A percentile compares a stretch with the other conserved stretches of the same genome.
phyloP scores from a whole-genome alignment of 2,329 filamentous ascomycete genomes.

The Trichophyton equinum region DNA sequence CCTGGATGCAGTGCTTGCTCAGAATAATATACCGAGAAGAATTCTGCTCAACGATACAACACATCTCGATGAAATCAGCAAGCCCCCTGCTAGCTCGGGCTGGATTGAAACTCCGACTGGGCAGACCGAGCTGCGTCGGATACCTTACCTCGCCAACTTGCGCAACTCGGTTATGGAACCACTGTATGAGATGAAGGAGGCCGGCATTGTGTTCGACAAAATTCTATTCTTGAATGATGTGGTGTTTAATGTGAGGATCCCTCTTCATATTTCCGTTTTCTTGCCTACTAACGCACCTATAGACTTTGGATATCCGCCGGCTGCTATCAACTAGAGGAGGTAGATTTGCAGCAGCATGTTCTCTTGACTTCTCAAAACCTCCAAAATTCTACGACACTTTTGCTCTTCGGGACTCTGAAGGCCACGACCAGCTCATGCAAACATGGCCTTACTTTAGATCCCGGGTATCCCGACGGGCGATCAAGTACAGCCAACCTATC shows the following conservation, averaged over 20 bases:
- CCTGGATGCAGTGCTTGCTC: slow-evolving; percentile 44
- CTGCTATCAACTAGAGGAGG: slow-evolving; percentile 47
- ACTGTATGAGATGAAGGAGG: slow-evolving; percentile 37
- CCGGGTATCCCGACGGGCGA: slow-evolving; percentile 10
- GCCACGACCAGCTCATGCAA: slow-evolving; percentile 49
- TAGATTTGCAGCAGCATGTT: slow-evolving; percentile 55
- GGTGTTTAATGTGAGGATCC: slow-evolving; percentile 28
- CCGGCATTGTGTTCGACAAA: slow-evolving; percentile 40
- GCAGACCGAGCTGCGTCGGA: slow-evolving; percentile 47
- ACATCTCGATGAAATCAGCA: slow-evolving; percentile 44
- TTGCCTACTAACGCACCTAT: slow-evolving; percentile 20
- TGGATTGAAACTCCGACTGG: slow-evolving; percentile 52
- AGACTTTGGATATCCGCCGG: slow-evolving; percentile 41
- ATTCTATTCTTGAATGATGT: slow-evolving; percentile 46
- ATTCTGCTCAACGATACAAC: slow-evolving; percentile 48
- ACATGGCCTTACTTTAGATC: slow-evolving; percentile 48
- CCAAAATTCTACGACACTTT: slow-evolving; percentile 64
- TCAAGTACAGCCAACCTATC: slow-evolving; percentile 7
- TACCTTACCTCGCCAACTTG: slow-evolving; percentile 54
- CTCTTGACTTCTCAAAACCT: slow-evolving; percentile 55
- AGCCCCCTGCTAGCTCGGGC: slow-evolving; percentile 37
- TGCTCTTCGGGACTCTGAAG: slow-evolving; percentile 55
- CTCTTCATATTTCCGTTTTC: not conserved
- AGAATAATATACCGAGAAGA: slow-evolving; percentile 40
- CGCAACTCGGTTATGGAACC: slow-evolving; percentile 54